Evolutionary conservation across 2,329 filamentous ascomycete species (phyloP), one percentile per base, ranked within the genome.

Genomic region (Aspergillus pseudotamarii): DNA sequence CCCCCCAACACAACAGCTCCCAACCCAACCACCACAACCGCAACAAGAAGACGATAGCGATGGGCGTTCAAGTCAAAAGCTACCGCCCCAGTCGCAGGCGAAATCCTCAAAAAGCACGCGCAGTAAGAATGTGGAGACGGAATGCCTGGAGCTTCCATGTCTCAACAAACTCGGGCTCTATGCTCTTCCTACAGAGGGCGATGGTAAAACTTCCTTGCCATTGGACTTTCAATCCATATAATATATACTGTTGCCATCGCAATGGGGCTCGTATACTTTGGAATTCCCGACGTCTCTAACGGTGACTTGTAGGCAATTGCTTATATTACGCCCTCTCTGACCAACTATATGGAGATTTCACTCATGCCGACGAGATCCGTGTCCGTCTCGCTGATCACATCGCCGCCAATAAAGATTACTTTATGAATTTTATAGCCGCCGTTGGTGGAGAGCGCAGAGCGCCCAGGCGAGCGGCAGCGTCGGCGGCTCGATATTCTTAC

Each of bases 281-380:
- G 6, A 57, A 41, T 41, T 34, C 34, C 53, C 45, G 16, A 23
- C 50, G 50, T 66, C 54, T 67, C 66, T 74, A 64, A 75, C 71
- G 66, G 64, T 66, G 63, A 59, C 23, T 54, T 55, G 41, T 62
- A 90, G 89, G 88, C 69, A 90, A 90, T 79, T 91, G 89, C 76
- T 83, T 91, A 43, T 91, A 90, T 79, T 87, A 88, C 75, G 88
- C 88, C 65, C 81, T 90, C 45, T 88, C 86, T 66, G 87, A 90
- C 73, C 88, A 91, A 79, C 76, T 91, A 58, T 89, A 87, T 72
- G 88, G 87, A 66, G 77, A 85, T 71, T 85, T 88, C 71, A 79
- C 82, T 63, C 80, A 84, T 66, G 85, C 88, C 71, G 74, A 79
- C 60, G 80, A 85, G 68, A 87, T 91, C 69, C 88, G 89, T 57